Conservation (phyloP, 2,329 filamentous ascomycete species). For the Microdochium trichocladiopsis region DNA sequence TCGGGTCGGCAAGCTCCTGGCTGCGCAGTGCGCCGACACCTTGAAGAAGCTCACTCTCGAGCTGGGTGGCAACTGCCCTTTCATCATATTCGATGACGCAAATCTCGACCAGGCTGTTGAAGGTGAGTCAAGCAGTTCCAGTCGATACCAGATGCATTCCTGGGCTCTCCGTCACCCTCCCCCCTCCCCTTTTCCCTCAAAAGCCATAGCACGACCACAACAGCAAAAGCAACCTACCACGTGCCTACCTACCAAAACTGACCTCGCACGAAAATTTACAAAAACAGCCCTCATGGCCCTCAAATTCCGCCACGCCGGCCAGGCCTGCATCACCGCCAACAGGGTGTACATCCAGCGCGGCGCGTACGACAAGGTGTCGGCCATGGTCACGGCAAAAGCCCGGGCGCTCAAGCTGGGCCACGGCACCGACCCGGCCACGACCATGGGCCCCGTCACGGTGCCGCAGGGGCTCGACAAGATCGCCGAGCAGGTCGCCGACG, state of each 20-base stretch:
- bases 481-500: slow-evolving; percentile 54
- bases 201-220: too few species aligned
- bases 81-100: slow-evolving; percentile 62
- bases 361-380: slow-evolving; percentile 54
- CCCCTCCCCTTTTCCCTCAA: too few species aligned
- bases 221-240: too few species aligned
- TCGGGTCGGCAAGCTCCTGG: slow-evolving; percentile 60
- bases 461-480: slow-evolving; percentile 49
- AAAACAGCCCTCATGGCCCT: slow-evolving; percentile 20
- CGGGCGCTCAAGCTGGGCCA: slow-evolving; percentile 53
- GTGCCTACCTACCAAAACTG: too few species aligned
- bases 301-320: slow-evolving; percentile 47
- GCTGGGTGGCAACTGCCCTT: slow-evolving; percentile 63
- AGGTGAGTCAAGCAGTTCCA: too few species aligned
- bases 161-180: too few species aligned
- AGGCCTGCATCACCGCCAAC: slow-evolving; percentile 60
- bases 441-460: slow-evolving; percentile 55
- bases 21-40: slow-evolving; percentile 52
- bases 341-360: slow-evolving; percentile 57
- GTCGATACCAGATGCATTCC: too few species aligned
- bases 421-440: slow-evolving; percentile 46
- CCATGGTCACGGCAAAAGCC: slow-evolving; percentile 44
- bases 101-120: slow-evolving; percentile 54
- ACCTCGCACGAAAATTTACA: not conserved
- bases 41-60: slow-evolving; percentile 66